Evolutionary conservation across 2,329 filamentous ascomycete species (phyloP).

Genomic region (Curvularia spicifera): DNA sequence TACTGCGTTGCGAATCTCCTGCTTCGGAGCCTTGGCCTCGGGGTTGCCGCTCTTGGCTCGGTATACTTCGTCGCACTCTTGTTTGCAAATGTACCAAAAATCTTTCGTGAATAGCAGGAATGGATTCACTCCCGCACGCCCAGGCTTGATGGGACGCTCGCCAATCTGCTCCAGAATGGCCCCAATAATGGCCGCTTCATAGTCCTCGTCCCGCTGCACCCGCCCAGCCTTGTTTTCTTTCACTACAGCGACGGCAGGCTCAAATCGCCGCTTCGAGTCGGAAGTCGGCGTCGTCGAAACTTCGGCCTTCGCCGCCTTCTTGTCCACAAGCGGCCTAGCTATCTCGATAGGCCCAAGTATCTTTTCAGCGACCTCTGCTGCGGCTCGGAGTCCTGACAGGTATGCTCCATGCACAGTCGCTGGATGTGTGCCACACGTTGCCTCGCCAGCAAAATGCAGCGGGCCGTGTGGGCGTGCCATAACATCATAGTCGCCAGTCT

Average conservation of each 20-base stretch:
- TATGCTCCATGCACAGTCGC: slow-evolving; percentile 98
- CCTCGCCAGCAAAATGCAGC: slow-evolving; percentile 93
- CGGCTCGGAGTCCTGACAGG: slow-evolving; percentile 87
- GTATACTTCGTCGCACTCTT: slow-evolving; percentile 72
- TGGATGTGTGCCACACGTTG: slow-evolving; percentile 93
- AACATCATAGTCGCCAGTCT: slow-evolving; percentile 85
- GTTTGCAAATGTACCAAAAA: slow-evolving; percentile 66
- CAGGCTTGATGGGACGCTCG: slow-evolving; percentile 74
- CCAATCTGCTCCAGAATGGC: slow-evolving; percentile 70
- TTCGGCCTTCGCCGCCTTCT: slow-evolving; percentile 56
- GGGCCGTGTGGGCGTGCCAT: slow-evolving; percentile 88
- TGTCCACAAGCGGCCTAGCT: slow-evolving; percentile 73
- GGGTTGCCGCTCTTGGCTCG: slow-evolving; percentile 68
- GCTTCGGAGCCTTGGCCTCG: slow-evolving; percentile 68
- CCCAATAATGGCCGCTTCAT: slow-evolving; percentile 64
- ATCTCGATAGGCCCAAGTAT: slow-evolving; percentile 83
- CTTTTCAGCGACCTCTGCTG: slow-evolving; percentile 80
- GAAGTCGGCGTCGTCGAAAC: slow-evolving; percentile 18
- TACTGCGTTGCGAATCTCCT: slow-evolving; percentile 82
- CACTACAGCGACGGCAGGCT: slow-evolving; percentile 22
- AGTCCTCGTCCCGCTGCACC: slow-evolving; percentile 51
- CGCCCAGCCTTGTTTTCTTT: slow-evolving; percentile 31
- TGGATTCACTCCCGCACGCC: slow-evolving; percentile 78
- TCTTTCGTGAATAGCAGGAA: slow-evolving; percentile 90
- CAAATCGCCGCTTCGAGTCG: slow-evolving; percentile 36